A percentile compares a stretch with the other conserved stretches of the same genome.
Conservation (phyloP, 495 filamentous ascomycete species). For the Neurospora pannonica region DNA sequence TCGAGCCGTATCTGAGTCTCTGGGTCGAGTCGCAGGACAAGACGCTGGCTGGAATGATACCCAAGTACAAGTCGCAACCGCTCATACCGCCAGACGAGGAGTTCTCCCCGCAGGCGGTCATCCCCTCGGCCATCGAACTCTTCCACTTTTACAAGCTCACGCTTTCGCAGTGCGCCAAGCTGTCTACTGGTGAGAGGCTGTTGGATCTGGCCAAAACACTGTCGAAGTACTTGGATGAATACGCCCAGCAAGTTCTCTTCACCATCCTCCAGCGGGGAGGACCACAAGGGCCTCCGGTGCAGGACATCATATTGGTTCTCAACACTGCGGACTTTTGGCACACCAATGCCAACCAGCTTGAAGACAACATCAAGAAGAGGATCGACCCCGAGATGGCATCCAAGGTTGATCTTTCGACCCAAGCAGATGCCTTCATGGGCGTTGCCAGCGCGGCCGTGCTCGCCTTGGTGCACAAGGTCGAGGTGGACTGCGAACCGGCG, state of each 20-base stretch:
- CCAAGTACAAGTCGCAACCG: conserved; percentile 79
- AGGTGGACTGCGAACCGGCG: conserved; percentile 68
- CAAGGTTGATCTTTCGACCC: conserved; percentile 78
- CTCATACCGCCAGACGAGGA: conserved; percentile 78
- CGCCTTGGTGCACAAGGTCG: conserved; percentile 72
- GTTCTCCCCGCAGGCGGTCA: conserved; percentile 80
- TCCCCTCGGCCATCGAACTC: conserved; percentile 88
- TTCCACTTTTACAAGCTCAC: conserved; percentile 93
- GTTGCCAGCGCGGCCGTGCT: conserved; percentile 83
- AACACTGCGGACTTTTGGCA: conserved; percentile 99
- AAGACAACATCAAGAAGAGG: conserved; percentile 85
- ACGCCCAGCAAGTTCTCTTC: conserved; percentile 86
- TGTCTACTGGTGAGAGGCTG: conserved; percentile 79
- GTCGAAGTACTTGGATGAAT: conserved; percentile 89
- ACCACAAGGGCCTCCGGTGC: conserved; percentile 51
- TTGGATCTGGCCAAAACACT: conserved; percentile 78
- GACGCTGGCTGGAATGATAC: conserved; percentile 75
- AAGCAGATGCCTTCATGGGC: conserved; percentile 91
- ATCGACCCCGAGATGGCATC: conserved; percentile 69
- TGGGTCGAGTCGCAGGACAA: conserved; percentile 97
- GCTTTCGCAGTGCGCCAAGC: conserved; percentile 88
- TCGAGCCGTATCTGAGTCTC: conserved; percentile 90
- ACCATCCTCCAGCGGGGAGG: conserved; percentile 58
- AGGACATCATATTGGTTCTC: conserved; percentile 75
- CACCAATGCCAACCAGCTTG: conserved; percentile 78